Evolutionary conservation across 192 early-diverging fungal genomes (phyloP).

Genomic region (Podila horticola): DNA sequence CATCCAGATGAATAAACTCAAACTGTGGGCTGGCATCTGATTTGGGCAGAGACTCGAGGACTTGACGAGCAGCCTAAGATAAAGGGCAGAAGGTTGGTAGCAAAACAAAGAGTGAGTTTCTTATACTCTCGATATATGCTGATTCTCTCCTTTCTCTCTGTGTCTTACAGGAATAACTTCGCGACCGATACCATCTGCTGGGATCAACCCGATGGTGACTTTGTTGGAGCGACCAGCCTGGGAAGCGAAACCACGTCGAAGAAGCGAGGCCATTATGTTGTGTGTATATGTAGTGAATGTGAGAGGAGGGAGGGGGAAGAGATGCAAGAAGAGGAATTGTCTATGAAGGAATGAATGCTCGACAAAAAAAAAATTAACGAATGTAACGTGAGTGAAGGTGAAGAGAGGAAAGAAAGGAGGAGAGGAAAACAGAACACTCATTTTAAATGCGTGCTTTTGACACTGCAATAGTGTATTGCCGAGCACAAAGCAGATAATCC

Average conservation of each 20-base stretch:
- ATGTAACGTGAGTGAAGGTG: neutral
- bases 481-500: no score
- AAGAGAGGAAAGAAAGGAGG: neutral
- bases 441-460: no score
- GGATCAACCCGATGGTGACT: slow-evolving; percentile 91
- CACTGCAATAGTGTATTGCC: no score
- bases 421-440: neutral
- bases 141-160: neutral
- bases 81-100: neutral
- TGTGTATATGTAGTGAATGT: neutral
- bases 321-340: neutral
- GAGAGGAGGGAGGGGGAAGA: neutral
- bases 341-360: neutral
- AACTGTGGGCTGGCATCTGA: slow-evolving; percentile 66
- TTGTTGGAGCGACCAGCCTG: slow-evolving; percentile 56
- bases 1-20: slow-evolving; percentile 86
- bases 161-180: slow-evolving; percentile 90
- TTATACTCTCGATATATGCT: no score
- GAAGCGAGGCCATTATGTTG: slow-evolving; percentile 36
- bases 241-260: slow-evolving; percentile 46
- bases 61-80: slow-evolving; percentile 83
- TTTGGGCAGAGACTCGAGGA: slow-evolving; percentile 80
- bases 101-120: neutral
- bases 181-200: slow-evolving; percentile 95
- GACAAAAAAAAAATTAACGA: no score